phyloP scores from a whole-genome alignment of 169 alveolate genomes.

The Eimeria mitis region DNA sequence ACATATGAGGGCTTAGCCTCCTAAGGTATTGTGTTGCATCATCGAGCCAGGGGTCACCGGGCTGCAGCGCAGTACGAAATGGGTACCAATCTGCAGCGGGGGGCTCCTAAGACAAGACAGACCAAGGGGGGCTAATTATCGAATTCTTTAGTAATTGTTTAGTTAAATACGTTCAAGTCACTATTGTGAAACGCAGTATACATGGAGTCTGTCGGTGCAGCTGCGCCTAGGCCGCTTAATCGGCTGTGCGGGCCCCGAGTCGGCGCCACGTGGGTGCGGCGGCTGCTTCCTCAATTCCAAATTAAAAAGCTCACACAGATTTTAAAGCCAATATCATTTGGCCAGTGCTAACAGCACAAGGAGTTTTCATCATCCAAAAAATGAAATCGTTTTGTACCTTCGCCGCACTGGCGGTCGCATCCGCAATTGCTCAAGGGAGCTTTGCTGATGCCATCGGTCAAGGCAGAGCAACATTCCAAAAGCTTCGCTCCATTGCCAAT shows the following conservation, averaged over 20 bases:
- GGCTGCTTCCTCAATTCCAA: not conserved
- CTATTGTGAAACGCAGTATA: not conserved
- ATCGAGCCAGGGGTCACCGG: not conserved
- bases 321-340: too few species aligned
- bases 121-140: not conserved
- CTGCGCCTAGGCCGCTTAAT: not conserved
- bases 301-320: too few species aligned
- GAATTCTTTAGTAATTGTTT: not conserved
- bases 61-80: not conserved
- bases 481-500: not conserved
- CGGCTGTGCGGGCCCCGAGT: slow-evolving; percentile 9
- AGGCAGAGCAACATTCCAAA: not conserved
- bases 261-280: not conserved
- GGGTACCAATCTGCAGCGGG: not conserved
- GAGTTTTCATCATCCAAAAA: not conserved
- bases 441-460: slow-evolving; percentile 12
- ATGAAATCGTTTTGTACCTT: slow-evolving; percentile 13
- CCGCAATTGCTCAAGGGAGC: not conserved
- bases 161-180: not conserved
- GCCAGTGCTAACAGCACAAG: not conserved
- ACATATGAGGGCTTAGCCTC: not conserved
- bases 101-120: not conserved
- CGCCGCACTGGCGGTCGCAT: slow-evolving; percentile 4
- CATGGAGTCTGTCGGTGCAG: not conserved
- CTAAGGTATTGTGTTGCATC: not conserved